Conservation (phyloP, 2,329 filamentous ascomycete species). For the Cytospora schulzeri region DNA sequence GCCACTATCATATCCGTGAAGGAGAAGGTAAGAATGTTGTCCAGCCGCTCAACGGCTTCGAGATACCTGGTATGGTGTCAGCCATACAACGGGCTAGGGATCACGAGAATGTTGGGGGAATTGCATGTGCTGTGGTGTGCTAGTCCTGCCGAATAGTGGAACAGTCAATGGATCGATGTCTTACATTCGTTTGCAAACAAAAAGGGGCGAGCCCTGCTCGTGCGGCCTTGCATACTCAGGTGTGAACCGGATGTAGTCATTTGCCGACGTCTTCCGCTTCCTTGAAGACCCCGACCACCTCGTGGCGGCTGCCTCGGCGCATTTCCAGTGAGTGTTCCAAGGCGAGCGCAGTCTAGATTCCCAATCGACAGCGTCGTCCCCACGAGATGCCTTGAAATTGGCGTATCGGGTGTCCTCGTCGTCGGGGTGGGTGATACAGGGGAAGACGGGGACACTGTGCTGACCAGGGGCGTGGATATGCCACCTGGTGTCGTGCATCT, state of each 20-base stretch:
- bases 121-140: too few relatives aligned
- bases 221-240: slow-evolving; percentile 27
- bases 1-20: slow-evolving; percentile 34
- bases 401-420: slow-evolving; percentile 24
- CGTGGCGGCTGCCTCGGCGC: slow-evolving; percentile 20
- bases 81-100: background rate
- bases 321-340: slow-evolving; percentile 26
- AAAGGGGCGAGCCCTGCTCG: slow-evolving; percentile 23
- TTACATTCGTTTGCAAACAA: slow-evolving; percentile 36
- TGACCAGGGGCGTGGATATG: slow-evolving; percentile 28
- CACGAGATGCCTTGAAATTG: slow-evolving; percentile 18
- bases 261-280: slow-evolving; percentile 3
- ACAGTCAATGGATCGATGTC: too few relatives aligned
- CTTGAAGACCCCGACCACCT: slow-evolving; percentile 9
- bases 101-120: too few relatives aligned
- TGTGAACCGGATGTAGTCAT: background rate
- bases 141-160: background rate
- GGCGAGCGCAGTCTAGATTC: slow-evolving; percentile 23
- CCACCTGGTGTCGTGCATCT: slow-evolving; percentile 28
- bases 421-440: slow-evolving; percentile 29
- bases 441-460: slow-evolving; percentile 23
- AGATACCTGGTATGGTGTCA: slow-evolving; percentile 32
- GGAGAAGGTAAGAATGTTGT: slow-evolving; percentile 34
- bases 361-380: slow-evolving; percentile 20
- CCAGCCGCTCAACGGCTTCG: slow-evolving; percentile 33